Evolutionary conservation across 805 yeast genomes (phyloP).

Genomic region (Naumovozyma castellii): DNA sequence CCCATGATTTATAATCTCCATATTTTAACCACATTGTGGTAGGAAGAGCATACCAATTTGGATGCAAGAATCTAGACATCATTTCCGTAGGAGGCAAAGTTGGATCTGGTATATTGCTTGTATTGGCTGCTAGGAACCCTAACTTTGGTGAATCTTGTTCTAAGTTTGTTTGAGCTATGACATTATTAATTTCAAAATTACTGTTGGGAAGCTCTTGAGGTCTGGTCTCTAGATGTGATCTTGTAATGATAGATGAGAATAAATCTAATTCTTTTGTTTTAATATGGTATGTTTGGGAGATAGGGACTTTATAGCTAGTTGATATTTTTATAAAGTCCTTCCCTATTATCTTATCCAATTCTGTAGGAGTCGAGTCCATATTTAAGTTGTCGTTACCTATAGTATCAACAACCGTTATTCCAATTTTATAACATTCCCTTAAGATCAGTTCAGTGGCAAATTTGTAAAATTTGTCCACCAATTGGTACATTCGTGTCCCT

Average conservation of each 20-base stretch:
- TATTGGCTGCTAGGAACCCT: slow-evolving; percentile 39
- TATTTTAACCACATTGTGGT: slow-evolving; percentile 56
- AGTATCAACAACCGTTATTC: slow-evolving; percentile 28
- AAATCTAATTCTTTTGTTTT: slow-evolving; percentile 62
- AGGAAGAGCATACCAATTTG: slow-evolving; percentile 56
- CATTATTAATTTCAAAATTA: slow-evolving; percentile 49
- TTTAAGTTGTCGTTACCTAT: slow-evolving; percentile 7
- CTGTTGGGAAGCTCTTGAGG: slow-evolving; percentile 59
- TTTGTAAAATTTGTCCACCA: slow-evolving; percentile 54
- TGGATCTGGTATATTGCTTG: slow-evolving; percentile 40
- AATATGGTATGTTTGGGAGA: slow-evolving; percentile 58
- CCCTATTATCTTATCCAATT: slow-evolving; percentile 35
- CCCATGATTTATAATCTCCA: slow-evolving; percentile 44
- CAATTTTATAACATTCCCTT: slow-evolving; percentile 47
- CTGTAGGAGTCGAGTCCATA: slow-evolving; percentile 9
- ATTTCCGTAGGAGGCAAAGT: slow-evolving; percentile 45
- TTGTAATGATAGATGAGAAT: slow-evolving; percentile 62
- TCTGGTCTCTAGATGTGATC: slow-evolving; percentile 68
- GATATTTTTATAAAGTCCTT: slow-evolving; percentile 56
- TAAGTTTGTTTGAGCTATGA: slow-evolving; percentile 43
- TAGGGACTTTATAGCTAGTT: slow-evolving; percentile 38
- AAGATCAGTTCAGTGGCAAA: slow-evolving; percentile 53
- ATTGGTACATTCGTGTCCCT: slow-evolving; percentile 40
- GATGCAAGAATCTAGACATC: slow-evolving; percentile 45
- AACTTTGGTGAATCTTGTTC: slow-evolving; percentile 34